Evolutionary conservation across 2,329 filamentous ascomycete genomes (phyloP).

Genomic region (Elsinoe perseae): DNA sequence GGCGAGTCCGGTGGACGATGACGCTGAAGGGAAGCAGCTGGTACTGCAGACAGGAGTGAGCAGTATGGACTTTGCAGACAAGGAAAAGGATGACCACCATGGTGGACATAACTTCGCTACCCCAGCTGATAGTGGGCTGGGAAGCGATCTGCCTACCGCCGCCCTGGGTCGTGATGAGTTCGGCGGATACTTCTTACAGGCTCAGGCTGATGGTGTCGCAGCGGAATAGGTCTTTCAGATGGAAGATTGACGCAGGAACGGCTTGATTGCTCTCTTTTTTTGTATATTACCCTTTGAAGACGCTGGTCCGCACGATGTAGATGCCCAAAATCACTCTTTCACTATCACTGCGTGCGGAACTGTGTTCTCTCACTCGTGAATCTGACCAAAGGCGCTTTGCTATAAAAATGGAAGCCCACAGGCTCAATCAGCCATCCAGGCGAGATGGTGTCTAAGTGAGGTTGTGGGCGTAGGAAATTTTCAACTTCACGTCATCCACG

Average conservation of each 20-base stretch:
- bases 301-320: not conserved
- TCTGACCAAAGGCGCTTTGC: too few species aligned
- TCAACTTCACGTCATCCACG: constrained; percentile 4
- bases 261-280: not conserved
- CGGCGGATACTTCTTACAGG: constrained; percentile 18
- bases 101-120: constrained; percentile 24
- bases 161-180: constrained; percentile 19
- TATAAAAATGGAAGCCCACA: too few species aligned
- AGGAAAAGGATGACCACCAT: constrained; percentile 19
- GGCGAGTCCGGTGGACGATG: constrained; percentile 15
- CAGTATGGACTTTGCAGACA: constrained; percentile 20
- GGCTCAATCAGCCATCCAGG: too few species aligned
- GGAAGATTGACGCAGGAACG: not conserved
- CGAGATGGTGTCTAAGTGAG: not conserved
- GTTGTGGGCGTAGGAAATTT: not conserved
- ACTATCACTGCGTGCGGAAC: not conserved
- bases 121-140: constrained; percentile 34
- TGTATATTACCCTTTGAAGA: constrained; percentile 1
- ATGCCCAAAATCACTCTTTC: constrained; percentile 1
- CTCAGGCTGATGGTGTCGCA: not conserved
- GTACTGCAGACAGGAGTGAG: constrained; percentile 20
- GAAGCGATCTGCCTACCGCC: constrained; percentile 32
- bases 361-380: not conserved
- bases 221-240: constrained; percentile 9
- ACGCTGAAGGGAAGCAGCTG: constrained; percentile 7